A percentile compares a stretch with the other conserved stretches of the same genome.
Conservation (phyloP, 495 filamentous ascomycete genomes). For the Penicillium canescens region DNA sequence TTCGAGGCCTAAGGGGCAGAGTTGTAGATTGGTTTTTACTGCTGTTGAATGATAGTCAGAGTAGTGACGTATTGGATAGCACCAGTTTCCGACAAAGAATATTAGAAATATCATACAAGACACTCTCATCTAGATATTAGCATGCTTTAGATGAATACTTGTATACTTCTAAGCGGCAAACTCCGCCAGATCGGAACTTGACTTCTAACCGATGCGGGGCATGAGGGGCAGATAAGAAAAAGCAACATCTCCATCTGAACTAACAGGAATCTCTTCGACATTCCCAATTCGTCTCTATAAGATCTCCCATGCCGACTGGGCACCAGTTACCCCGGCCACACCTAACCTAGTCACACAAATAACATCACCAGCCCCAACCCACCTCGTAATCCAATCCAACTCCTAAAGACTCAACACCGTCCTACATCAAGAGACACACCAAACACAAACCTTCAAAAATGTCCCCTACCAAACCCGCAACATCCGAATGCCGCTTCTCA, state of each 20-base stretch:
- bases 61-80: neutral
- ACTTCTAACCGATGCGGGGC: conserved; percentile 21
- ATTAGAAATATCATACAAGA: neutral
- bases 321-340: too few relatives aligned
- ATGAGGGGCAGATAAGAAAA: conserved; percentile 25
- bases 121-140: too few relatives aligned
- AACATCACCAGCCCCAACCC: neutral
- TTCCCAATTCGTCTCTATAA: conserved; percentile 12
- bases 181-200: conserved; percentile 1
- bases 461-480: conserved; percentile 2
- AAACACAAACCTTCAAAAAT: neutral
- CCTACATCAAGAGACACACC: neutral
- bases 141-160: neutral
- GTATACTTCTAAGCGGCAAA: neutral
- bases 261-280: conserved; percentile 12
- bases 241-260: neutral
- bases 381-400: neutral
- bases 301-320: too few relatives aligned
- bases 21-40: conserved; percentile 46
- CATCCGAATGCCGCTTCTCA: conserved; percentile 31
- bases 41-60: conserved; percentile 23
- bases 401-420: neutral
- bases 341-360: too few relatives aligned
- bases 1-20: conserved; percentile 54
- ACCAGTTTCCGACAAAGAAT: neutral